Base-by-base conservation (phyloP, 1,284 basidiomycete genomes). In the Papiliotrema nemorosa region DNA sequence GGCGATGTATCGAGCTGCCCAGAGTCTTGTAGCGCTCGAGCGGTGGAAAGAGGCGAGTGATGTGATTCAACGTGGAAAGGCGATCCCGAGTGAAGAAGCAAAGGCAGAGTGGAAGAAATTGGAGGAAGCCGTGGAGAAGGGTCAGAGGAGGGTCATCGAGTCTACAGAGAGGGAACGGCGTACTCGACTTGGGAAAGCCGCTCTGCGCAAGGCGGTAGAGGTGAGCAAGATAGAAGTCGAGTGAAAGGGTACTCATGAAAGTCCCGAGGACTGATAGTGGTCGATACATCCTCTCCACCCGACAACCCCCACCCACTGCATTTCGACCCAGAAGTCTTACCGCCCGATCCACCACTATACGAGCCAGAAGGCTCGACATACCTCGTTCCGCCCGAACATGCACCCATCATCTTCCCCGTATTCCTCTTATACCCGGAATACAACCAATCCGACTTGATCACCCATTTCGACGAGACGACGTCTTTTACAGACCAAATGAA, bases 391-490 rank as follows among this genome's bases (percentile, higher is more conserved):
- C 64, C 66, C 76, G 82, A 63, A 6, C 60, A 62, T 78, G 86
- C 76, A 67, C 83, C 87, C 0, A 76, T 97, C 45, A 77, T 94
- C 53, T 78, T 96, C 66, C 92, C 94, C 4, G 84, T 88, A 20
- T 88, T 96, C 76, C 85, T 97, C 72, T 80, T 97, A 54, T 97
- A 97, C 72, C 96, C 96, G 2, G 85, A 90, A 72, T 79, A 93
- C 64, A 82, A 85, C 26, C 89, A 84, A 22, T 88, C 90, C 43
- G 93, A 99, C 75, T 80, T 93, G 52, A 88, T 97, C 60, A 80
- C 86, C 13, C 80, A 86, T 50, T 97, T 92, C 75, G 81, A 86
- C 62, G 92, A 97, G 71, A 82, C 87, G 58, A 86, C 88, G 1
- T 81, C 89, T 1, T 88, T 98, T 66, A 79, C 81, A 6, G 82